These are phyloP conservation scores for Daucus carota DNA, from an alignment of 129 eudicot species.

Conservation along the genomic window DNA sequence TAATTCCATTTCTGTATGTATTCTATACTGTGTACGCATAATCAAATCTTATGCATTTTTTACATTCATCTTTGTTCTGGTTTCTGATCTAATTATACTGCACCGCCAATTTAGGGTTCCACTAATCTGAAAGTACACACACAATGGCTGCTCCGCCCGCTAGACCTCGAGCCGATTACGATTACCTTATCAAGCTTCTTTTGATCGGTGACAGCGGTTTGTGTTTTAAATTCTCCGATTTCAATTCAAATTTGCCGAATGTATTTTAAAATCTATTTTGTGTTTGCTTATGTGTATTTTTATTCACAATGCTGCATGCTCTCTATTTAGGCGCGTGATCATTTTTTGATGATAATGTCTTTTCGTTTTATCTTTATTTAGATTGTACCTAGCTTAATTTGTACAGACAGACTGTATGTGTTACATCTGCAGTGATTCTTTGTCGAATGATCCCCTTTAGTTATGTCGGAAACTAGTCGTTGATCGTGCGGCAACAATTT, in stretches of 20 bases:
- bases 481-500: neutral
- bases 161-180: conserved; percentile 97
- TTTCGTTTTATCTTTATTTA: too few relatives aligned
- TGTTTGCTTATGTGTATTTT: neutral
- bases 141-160: conserved; percentile 94
- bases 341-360: neutral
- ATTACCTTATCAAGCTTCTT: conserved; percentile 87
- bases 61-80: neutral
- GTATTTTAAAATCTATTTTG: neutral
- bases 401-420: too few relatives aligned
- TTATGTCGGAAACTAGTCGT: too few relatives aligned
- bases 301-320: neutral
- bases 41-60: neutral
- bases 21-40: neutral
- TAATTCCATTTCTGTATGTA: neutral
- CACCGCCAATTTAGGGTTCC: conserved; percentile 35
- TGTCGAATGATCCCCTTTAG: neutral
- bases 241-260: neutral
- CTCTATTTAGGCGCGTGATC: neutral
- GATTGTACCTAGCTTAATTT: too few relatives aligned
- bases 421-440: neutral
- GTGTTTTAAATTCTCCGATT: conserved; percentile 2
- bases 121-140: neutral
- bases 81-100: neutral
- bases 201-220: conserved; percentile 93